Conservation (phyloP, 1,284 basidiomycete genomes). For the Rhodotorula sp. region DNA sequence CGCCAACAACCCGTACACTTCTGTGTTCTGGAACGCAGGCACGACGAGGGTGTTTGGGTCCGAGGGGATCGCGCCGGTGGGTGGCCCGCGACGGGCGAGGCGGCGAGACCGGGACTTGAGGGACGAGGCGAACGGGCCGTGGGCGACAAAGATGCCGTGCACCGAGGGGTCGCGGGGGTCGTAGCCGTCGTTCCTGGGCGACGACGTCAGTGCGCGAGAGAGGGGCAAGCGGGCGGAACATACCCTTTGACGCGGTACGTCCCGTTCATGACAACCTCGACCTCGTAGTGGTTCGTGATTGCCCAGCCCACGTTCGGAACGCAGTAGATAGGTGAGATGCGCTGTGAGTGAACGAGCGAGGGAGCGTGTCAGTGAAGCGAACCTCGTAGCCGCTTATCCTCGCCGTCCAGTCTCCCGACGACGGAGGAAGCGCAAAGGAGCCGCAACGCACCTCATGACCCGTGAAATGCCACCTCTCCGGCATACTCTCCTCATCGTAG, state of each 20-base stretch:
- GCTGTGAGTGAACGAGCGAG: constrained; percentile 30
- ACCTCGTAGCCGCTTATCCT: no score
- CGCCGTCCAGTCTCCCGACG: neutral
- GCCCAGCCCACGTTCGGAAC: constrained; percentile 72
- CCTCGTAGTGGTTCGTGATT: constrained; percentile 57
- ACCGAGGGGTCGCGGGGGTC: constrained; percentile 72
- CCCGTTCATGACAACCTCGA: constrained; percentile 57
- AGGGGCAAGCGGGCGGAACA: neutral
- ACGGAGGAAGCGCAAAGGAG: neutral
- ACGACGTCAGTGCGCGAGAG: neutral
- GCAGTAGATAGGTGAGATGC: constrained; percentile 84
- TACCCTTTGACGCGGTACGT: constrained; percentile 61
- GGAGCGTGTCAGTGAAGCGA: no score
- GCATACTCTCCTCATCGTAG: constrained; percentile 77
- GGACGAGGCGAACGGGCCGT: constrained; percentile 73
- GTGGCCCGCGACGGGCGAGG: constrained; percentile 29
- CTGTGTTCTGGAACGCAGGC: constrained; percentile 74
- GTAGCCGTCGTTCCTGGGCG: constrained; percentile 67
- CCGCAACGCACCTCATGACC: constrained; percentile 52
- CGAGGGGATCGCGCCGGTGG: constrained; percentile 21
- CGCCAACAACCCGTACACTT: constrained; percentile 78
- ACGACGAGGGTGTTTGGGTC: constrained; percentile 66
- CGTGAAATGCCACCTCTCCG: constrained; percentile 70
- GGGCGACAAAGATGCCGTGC: constrained; percentile 85
- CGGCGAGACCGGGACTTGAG: constrained; percentile 59